Percentiles rank a stretch among this genome's conserved stretches.
These are phyloP conservation scores for Podaxis mareebaensis DNA, from an alignment of 768 basidiomycete species.

Conservation along the genomic window DNA sequence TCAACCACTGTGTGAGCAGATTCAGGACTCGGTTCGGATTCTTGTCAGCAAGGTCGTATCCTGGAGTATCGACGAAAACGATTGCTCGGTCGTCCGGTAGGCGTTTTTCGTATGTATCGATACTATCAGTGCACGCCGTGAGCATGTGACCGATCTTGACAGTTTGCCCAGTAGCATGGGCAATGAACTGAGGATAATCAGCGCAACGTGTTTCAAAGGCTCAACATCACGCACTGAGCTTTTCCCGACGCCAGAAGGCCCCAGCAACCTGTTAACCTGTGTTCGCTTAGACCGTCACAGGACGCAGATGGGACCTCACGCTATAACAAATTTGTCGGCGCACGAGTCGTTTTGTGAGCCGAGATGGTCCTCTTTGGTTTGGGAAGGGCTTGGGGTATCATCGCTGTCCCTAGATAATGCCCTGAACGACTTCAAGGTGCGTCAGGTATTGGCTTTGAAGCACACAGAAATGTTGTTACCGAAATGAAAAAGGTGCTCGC, in stretches of 20 bases:
- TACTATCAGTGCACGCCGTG: conserved; percentile 5
- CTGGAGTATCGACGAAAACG: conserved; percentile 15
- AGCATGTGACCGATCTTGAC: conserved; percentile 15
- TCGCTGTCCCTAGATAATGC: not conserved
- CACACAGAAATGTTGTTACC: not conserved
- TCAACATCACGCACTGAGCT: conserved; percentile 2
- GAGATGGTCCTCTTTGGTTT: not conserved
- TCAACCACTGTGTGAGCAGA: conserved; percentile 15
- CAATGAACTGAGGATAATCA: conserved; percentile 10
- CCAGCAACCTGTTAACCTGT: conserved; percentile 1
- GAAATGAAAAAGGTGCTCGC: conserved; percentile 1
- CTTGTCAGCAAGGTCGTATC: conserved; percentile 16
- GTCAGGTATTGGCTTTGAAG: not conserved
- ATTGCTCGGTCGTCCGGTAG: not conserved
- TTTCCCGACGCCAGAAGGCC: conserved; percentile 11
- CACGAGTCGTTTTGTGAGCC: not conserved
- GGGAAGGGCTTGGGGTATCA: not conserved
- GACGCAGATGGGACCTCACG: not conserved
- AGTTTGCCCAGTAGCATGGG: conserved; percentile 14
- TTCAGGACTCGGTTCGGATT: conserved; percentile 15
- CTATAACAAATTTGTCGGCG: conserved; percentile 9
- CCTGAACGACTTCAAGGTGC: not conserved
- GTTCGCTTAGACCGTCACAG: not conserved
- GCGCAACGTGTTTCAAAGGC: not conserved
- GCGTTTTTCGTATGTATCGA: conserved; percentile 10